These are phyloP conservation scores for Tylopilus orsonianus DNA, from an alignment of 1,284 basidiomycete species.

Conservation along the genomic window DNA sequence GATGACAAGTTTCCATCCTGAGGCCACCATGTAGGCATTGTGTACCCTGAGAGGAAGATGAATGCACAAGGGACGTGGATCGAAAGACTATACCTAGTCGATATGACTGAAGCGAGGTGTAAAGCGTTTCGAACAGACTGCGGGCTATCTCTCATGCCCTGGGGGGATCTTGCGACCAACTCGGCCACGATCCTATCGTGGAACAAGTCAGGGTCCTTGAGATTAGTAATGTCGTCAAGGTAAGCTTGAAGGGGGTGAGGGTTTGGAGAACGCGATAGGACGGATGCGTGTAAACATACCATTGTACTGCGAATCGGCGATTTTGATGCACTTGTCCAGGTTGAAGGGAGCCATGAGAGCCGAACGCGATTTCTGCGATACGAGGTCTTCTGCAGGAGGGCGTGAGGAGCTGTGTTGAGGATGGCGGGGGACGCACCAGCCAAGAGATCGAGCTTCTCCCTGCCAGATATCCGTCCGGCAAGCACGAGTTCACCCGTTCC, in stretches of 20 bases:
- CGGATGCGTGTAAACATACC: conserved; percentile 40
- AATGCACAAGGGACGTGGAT: background rate
- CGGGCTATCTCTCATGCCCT: conserved; percentile 29
- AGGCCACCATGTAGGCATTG: conserved; percentile 73
- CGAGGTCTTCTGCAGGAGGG: conserved; percentile 60
- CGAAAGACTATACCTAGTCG: conserved; percentile 49
- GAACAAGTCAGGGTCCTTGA: conserved; percentile 65
- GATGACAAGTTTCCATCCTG: conserved; percentile 69
- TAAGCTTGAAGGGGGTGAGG: conserved; percentile 42
- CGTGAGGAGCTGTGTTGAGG: conserved; percentile 2
- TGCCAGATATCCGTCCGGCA: conserved; percentile 59
- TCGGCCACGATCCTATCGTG: conserved; percentile 52
- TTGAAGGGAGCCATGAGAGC: conserved; percentile 64
- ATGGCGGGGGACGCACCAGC: conserved; percentile 49
- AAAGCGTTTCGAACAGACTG: conserved; percentile 44
- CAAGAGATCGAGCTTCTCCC: conserved; percentile 75
- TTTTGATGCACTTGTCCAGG: conserved; percentile 59
- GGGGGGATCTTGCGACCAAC: conserved; percentile 47
- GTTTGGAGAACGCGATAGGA: background rate
- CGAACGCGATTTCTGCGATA: conserved; percentile 48
- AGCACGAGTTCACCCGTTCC: conserved; percentile 67
- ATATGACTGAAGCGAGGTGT: conserved; percentile 55
- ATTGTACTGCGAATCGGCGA: conserved; percentile 68
- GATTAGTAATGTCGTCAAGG: conserved; percentile 62
- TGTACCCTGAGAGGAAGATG: conserved; percentile 55